Base-by-base conservation (phyloP, 192 early-diverging fungal genomes). In the Borealophlyctis nickersoniae region DNA sequence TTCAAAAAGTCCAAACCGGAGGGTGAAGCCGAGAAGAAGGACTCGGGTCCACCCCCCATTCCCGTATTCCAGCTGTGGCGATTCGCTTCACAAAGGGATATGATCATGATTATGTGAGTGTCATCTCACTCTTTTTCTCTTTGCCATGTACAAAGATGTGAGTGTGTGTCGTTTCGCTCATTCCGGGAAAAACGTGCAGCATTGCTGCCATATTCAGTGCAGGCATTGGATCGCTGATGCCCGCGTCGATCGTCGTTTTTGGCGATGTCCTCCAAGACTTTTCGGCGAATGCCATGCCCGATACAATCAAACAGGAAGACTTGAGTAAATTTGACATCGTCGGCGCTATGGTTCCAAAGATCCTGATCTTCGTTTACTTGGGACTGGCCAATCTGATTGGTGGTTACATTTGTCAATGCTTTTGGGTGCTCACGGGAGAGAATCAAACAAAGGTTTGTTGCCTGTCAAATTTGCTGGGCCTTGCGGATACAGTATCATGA, bases 361-460 rank as follows among this genome's bases (percentile, higher is more conserved):
- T 62, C 59, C 54, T 62, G 52, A 59, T 60, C 24, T 60, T 60
- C 58, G 7, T 60, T 22, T 60, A 60, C 23, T 39, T 60, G 50
- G 58, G 58, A 7, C 7, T 22, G 7, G 53, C 53, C 23, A 45
- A 45, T 19, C 52, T 68, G 34, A 30, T 56, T 22, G 27, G 27
- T 23, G 70, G 39, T 4, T 72, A 72, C 26, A 9, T 63, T 49
- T 26, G 16, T 9, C 67, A 69, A 48, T 45, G 27, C 19, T 73
- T 63, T 5, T 66, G 49, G 58, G 54, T 71, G 66, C 34, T 59
- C 27, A 30, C 58, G 11, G 66, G 66, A 33, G 60, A 66, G 69
- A 69, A 67, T 69, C 39, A 58, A 65, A 28, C 66, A 62, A 69
- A 70, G 64, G 62, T 76, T 69, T 53, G 51, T 69, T 36, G 32